A percentile compares a stretch with the other conserved stretches of the same genome.
Conservation (phyloP, 768 basidiomycete genomes). For the Coprinopsis marcescibilis region DNA sequence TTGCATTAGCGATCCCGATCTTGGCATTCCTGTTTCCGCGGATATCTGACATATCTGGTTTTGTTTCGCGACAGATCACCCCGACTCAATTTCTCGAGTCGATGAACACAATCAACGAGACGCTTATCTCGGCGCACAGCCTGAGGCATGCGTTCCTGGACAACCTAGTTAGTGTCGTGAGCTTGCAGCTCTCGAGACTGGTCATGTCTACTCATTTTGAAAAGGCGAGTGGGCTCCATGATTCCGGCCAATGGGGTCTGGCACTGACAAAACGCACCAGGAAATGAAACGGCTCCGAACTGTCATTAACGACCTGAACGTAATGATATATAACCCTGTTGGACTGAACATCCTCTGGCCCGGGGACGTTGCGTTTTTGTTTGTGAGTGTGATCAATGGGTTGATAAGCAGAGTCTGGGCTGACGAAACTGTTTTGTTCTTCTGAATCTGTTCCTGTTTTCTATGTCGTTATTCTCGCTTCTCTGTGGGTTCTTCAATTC, state of each 20-base stretch:
- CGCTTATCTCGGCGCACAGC: slow-evolving; percentile 83
- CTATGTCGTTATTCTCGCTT: too few species aligned
- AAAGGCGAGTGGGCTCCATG: slow-evolving; percentile 41
- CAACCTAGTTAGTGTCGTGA: slow-evolving; percentile 73
- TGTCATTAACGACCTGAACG: slow-evolving; percentile 65
- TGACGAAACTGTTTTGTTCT: too few species aligned
- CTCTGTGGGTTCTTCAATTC: too few species aligned
- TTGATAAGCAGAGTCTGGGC: too few species aligned
- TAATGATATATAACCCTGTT: slow-evolving; percentile 70
- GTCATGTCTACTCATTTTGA: slow-evolving; percentile 73
- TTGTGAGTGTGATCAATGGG: too few species aligned
- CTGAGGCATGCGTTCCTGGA: slow-evolving; percentile 66
- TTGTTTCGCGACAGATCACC: slow-evolving; percentile 56
- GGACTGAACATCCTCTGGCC: slow-evolving; percentile 90
- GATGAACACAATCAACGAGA: slow-evolving; percentile 85
- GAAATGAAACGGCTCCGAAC: slow-evolving; percentile 67
- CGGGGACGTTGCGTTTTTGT: slow-evolving; percentile 78
- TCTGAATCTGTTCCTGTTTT: too few species aligned
- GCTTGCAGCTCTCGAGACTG: slow-evolving; percentile 74
- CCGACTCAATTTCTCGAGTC: slow-evolving; percentile 88
- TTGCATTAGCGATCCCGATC: background rate
- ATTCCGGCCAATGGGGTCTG: too few species aligned
- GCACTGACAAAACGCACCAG: slow-evolving; percentile 40
- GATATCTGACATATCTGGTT: background rate
- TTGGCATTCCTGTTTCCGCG: background rate